phyloP scores from a whole-genome alignment of 2,329 filamentous ascomycete genomes.

The Corniculantispora saksenae region DNA sequence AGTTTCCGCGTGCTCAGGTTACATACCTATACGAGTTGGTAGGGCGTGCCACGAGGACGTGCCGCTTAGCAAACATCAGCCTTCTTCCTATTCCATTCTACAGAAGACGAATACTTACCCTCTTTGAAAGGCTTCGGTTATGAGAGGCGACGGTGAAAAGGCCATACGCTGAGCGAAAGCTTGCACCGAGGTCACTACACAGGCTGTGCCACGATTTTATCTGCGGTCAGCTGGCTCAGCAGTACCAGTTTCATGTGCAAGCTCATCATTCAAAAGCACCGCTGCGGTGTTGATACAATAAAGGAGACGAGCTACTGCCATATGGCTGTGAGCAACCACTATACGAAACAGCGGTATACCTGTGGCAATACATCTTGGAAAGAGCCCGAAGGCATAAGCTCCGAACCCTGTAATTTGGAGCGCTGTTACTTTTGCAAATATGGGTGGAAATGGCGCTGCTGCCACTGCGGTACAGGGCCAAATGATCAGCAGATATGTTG shows the following conservation, averaged over 20 bases:
- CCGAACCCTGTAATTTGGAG: neutral
- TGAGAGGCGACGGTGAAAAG: neutral
- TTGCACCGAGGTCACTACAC: neutral
- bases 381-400: neutral
- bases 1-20: neutral
- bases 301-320: neutral
- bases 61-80: neutral
- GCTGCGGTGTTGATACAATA: conserved; percentile 3
- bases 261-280: conserved; percentile 1
- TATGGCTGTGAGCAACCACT: neutral
- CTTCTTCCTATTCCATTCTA: too few species aligned
- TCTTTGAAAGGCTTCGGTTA: neutral
- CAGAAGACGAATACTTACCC: neutral
- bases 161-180: neutral
- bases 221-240: too few species aligned
- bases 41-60: neutral
- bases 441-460: conserved; percentile 14
- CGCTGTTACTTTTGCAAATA: conserved; percentile 12
- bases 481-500: conserved; percentile 1
- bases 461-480: conserved; percentile 13
- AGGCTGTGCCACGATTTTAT: too few species aligned
- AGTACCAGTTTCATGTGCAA: neutral
- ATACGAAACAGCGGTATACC: neutral
- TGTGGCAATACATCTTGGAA: neutral
- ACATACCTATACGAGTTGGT: neutral